These are phyloP conservation scores for Carex cristatella DNA, from an alignment of 176 grass and related monocot species.

Conservation along the genomic window DNA sequence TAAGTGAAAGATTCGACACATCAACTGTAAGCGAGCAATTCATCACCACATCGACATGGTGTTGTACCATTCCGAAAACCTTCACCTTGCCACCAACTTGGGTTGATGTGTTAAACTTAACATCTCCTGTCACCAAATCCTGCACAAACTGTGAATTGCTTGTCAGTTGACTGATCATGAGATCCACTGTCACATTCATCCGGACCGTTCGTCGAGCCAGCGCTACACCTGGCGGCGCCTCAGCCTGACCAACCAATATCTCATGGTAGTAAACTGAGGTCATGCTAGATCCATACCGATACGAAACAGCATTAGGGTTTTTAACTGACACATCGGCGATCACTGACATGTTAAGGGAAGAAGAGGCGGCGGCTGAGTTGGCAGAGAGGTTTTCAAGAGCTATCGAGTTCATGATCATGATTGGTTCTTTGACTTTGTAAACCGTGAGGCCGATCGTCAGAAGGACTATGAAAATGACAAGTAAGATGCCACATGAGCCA, in stretches of 20 bases:
- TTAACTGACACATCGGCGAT: slow-evolving; percentile 54
- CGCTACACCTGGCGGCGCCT: slow-evolving; percentile 34
- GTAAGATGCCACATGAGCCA: slow-evolving; percentile 41
- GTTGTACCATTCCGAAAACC: slow-evolving; percentile 35
- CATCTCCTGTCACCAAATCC: slow-evolving; percentile 28
- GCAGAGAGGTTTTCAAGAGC: slow-evolving; percentile 23
- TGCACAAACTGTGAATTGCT: slow-evolving; percentile 22
- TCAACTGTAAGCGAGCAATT: slow-evolving; percentile 44
- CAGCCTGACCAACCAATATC: slow-evolving; percentile 31
- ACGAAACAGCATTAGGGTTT: slow-evolving; percentile 69
- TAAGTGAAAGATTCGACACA: slow-evolving; percentile 35
- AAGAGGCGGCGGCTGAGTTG: not conserved
- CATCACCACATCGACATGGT: slow-evolving; percentile 46
- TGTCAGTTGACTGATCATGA: slow-evolving; percentile 37
- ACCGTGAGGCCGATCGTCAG: slow-evolving; percentile 49
- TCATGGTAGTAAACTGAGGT: slow-evolving; percentile 57
- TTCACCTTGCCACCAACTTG: slow-evolving; percentile 40
- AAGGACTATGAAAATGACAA: slow-evolving; percentile 41
- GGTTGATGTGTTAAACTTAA: slow-evolving; percentile 47
- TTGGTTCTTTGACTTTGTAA: slow-evolving; percentile 58
- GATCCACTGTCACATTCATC: slow-evolving; percentile 52
- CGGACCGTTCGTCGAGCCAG: slow-evolving; percentile 35
- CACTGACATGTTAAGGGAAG: slow-evolving; percentile 31
- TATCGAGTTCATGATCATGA: slow-evolving; percentile 68
- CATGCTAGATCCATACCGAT: slow-evolving; percentile 39